phyloP scores from a whole-genome alignment of 345 rosid genomes.

The Lepidium didymum region DNA sequence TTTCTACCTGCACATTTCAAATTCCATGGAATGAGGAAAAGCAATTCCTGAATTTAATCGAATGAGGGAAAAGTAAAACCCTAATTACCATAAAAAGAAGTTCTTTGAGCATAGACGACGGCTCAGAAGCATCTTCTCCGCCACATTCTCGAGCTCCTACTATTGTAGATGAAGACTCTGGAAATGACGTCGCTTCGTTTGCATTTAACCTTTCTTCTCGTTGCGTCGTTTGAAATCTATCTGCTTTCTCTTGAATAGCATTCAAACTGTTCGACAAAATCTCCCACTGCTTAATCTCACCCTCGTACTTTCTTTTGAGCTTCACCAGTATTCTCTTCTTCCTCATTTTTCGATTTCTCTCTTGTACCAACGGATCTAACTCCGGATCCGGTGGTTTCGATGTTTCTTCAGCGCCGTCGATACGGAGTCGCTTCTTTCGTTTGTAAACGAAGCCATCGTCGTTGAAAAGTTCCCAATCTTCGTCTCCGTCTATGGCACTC shows the following conservation, averaged over 20 bases:
- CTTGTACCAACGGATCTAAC: conserved; percentile 36
- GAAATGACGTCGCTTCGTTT: conserved; percentile 15
- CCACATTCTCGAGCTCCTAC: background rate
- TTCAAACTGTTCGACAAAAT: conserved; percentile 47
- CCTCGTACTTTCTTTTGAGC: conserved; percentile 44
- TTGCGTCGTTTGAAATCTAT: conserved; percentile 19
- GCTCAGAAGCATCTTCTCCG: conserved; percentile 14
- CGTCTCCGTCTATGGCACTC: background rate
- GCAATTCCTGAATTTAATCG: background rate
- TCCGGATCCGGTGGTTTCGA: conserved; percentile 20
- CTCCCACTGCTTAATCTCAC: conserved; percentile 64
- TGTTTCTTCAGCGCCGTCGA: conserved; percentile 9
- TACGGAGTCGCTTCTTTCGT: conserved; percentile 44
- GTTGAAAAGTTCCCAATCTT: conserved; percentile 63
- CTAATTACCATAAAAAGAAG: conserved; percentile 58
- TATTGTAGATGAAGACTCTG: background rate
- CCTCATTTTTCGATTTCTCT: conserved; percentile 36
- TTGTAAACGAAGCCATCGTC: conserved; percentile 79
- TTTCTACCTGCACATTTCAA: conserved; percentile 44
- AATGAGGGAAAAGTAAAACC: background rate
- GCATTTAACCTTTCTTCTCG: conserved; percentile 8
- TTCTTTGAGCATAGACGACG: conserved; percentile 36
- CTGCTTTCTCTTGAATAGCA: conserved; percentile 43
- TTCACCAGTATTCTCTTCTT: conserved; percentile 43
- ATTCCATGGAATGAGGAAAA: background rate